A percentile compares a stretch with the other conserved stretches of the same genome.
phyloP scores from a whole-genome alignment of 2,329 filamentous ascomycete species.

The Trichoderma guizhouense region DNA sequence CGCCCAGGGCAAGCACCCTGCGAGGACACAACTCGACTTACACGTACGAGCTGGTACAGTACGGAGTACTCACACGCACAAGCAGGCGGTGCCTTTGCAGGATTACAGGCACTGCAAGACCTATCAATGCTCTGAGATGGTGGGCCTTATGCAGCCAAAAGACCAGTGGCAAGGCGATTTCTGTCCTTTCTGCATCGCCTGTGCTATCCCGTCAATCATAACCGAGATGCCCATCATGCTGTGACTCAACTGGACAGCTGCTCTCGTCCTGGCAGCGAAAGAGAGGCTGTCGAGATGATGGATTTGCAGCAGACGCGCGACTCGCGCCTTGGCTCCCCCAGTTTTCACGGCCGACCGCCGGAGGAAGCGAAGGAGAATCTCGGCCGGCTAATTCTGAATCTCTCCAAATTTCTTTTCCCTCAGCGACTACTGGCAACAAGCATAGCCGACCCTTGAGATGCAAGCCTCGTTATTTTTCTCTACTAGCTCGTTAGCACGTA shows the following conservation, averaged over 20 bases:
- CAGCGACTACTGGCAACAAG: not conserved
- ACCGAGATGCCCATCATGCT: not conserved
- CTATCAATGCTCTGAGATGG: not conserved
- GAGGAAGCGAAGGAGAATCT: constrained; percentile 10
- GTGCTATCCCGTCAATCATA: not conserved
- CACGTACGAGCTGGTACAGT: not conserved
- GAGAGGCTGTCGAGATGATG: not conserved
- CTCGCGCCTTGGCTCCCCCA: constrained; percentile 4
- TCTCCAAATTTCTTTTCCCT: not conserved
- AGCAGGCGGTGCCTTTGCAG: not conserved
- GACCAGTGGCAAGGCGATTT: constrained; percentile 2
- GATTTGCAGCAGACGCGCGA: not conserved
- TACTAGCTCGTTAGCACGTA: not conserved
- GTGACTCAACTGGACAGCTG: constrained; percentile 1
- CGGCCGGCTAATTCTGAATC: constrained; percentile 11
- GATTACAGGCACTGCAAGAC: not conserved
- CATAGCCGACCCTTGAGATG: not conserved
- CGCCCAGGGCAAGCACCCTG: not conserved
- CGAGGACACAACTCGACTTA: not conserved
- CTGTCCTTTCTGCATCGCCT: constrained; percentile 5
- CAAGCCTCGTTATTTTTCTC: not conserved
- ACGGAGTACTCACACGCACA: not conserved
- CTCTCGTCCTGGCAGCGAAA: not conserved
- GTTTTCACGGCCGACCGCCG: constrained; percentile 15
- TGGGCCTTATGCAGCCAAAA: constrained; percentile 13